These are phyloP conservation scores for Chrysanthemum seticuspe DNA, from an alignment of 129 eudicot species.

Conservation along the genomic window DNA sequence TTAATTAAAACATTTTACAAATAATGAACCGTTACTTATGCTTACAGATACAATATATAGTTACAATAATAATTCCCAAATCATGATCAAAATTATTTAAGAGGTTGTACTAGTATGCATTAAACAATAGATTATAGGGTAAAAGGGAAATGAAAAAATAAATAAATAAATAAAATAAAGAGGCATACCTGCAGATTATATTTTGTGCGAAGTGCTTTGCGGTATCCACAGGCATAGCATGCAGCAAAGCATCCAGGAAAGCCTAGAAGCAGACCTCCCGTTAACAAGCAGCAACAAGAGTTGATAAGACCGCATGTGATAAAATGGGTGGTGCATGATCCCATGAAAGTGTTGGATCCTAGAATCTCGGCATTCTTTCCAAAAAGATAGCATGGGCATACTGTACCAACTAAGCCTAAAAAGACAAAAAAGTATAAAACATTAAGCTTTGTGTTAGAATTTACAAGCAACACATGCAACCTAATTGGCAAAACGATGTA, in stretches of 20 bases:
- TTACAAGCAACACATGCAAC: background rate
- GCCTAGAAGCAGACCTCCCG: slow-evolving; percentile 68
- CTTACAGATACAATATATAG: too few relatives aligned
- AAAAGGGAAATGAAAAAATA: background rate
- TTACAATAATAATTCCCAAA: too few relatives aligned
- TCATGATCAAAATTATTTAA: too few relatives aligned
- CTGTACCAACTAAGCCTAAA: slow-evolving; percentile 62
- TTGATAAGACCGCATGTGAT: slow-evolving; percentile 71
- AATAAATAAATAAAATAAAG: background rate
- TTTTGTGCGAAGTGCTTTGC: slow-evolving; percentile 61
- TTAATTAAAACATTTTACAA: too few relatives aligned
- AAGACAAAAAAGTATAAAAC: background rate
- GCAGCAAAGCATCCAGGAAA: slow-evolving; percentile 90
- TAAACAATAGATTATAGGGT: background rate
- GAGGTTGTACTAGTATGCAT: background rate
- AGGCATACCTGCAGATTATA: slow-evolving; percentile 68
- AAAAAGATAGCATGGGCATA: slow-evolving; percentile 86
- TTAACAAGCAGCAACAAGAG: slow-evolving; percentile 59
- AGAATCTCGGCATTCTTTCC: slow-evolving; percentile 80
- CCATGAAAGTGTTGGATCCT: slow-evolving; percentile 70
- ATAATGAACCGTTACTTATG: too few relatives aligned
- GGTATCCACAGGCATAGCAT: slow-evolving; percentile 80
- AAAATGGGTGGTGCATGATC: slow-evolving; percentile 81
- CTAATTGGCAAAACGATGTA: background rate
- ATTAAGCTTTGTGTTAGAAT: background rate